Percentiles rank a stretch among this genome's conserved stretches.
Conservation (phyloP, 176 grass and related monocot genomes). For the Metroxylon sagu region DNA sequence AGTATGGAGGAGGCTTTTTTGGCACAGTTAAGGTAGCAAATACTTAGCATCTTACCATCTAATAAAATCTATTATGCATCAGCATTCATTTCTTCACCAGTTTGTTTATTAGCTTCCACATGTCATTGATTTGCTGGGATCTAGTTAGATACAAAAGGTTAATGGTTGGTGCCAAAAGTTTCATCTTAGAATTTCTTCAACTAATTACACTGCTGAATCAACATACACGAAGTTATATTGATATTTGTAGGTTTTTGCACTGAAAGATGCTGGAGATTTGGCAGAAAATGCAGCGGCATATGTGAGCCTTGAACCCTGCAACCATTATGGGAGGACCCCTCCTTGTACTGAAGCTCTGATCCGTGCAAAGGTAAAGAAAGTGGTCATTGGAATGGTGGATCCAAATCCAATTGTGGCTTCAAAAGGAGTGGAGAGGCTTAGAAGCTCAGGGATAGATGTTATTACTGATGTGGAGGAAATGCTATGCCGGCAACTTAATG, state of each 20-base stretch:
- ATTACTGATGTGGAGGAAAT: conserved; percentile 55
- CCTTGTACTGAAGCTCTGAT: conserved; percentile 81
- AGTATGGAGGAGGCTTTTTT: too few species aligned
- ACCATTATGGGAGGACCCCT: conserved; percentile 80
- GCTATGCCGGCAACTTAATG: conserved; percentile 59
- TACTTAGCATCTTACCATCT: too few species aligned
- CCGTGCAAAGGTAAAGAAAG: conserved; percentile 62
- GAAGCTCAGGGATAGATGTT: conserved; percentile 53
- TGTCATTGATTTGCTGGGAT: too few species aligned
- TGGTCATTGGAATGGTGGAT: conserved; percentile 86
- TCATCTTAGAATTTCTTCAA: too few species aligned
- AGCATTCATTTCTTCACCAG: too few species aligned
- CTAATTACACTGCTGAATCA: too few species aligned
- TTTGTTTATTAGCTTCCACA: too few species aligned
- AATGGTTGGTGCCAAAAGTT: too few species aligned
- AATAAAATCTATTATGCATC: too few species aligned
- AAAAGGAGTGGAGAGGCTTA: conserved; percentile 79
- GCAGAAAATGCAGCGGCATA: conserved; percentile 71
- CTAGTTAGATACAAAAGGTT: too few species aligned
- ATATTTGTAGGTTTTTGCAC: conserved; percentile 60
- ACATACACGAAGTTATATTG: too few species aligned
- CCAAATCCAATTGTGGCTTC: conserved; percentile 89
- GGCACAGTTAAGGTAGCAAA: too few species aligned
- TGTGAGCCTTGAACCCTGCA: conserved; percentile 85
- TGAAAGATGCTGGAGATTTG: conserved; percentile 68